These are phyloP conservation scores for Kitagawia praeruptora DNA, from an alignment of 129 eudicot genomes.

Conservation along the genomic window DNA sequence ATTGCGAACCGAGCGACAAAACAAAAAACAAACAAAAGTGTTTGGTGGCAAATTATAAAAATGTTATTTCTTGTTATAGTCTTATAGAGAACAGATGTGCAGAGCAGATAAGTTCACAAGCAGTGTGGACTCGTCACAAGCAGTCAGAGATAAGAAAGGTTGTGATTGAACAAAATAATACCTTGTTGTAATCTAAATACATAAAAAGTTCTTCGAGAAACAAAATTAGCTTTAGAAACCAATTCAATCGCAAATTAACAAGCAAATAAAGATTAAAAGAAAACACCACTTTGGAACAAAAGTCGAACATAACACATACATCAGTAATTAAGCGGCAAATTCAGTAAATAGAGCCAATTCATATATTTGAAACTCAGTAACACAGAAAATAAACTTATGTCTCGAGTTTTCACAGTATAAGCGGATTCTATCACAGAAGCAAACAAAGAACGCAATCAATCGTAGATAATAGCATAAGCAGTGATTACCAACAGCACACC, in stretches of 20 bases:
- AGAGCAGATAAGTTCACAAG: not conserved
- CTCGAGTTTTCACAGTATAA: not conserved
- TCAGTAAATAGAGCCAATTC: not conserved
- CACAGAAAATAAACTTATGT: not conserved
- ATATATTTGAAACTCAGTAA: not conserved
- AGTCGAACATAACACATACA: not conserved
- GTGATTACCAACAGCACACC: not conserved
- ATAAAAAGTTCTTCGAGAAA: not conserved
- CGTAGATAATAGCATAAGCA: not conserved
- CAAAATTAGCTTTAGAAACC: not conserved
- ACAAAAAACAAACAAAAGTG: not conserved
- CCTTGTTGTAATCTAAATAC: not conserved
- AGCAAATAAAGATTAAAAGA: not conserved
- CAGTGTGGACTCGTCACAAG: not conserved
- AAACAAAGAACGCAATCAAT: no score
- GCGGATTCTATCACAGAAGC: not conserved
- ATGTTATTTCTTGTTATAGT: not conserved
- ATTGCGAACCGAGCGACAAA: not conserved
- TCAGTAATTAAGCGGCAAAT: not conserved
- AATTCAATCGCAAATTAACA: not conserved
- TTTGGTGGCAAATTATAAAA: not conserved
- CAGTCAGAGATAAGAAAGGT: not conserved
- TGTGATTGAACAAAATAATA: not conserved
- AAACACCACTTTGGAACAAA: not conserved
- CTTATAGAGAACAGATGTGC: no score